Evolutionary conservation across 2,329 filamentous ascomycete genomes (phyloP), one percentile per base, ranked within the genome.

Genomic region (Colletotrichum endophyticum): DNA sequence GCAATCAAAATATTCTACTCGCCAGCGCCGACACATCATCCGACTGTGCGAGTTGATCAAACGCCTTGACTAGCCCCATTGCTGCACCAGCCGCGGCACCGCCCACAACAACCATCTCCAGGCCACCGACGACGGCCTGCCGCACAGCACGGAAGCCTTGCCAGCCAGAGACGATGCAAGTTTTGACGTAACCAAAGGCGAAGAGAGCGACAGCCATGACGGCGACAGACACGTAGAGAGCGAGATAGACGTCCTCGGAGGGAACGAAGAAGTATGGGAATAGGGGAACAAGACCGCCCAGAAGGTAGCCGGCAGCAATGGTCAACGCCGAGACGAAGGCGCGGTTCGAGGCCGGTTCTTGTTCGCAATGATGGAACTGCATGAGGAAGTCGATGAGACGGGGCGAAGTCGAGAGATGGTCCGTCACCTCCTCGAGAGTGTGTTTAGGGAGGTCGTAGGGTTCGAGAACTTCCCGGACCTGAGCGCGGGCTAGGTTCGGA

Each of bases 271-370:
- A 92, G 84, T 95, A 95, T 1, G 94, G 94, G 57, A 94, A 84
- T 80, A 95, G 88, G 16, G 94, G 93, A n/a, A 95, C 89, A 70
- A 95, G 86, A 0, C 94, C 94, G 25, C 94, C 94, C 27, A 95
- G 83, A 69, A 95, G 92, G 82, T 95, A 95, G 44, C 92, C 92
- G 19, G 92, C 80, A 0, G 93, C 92, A 80, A 95, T 93, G 11
- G 92, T 94, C 30, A 92, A 78, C 4, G 92, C 94, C 0, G 91
- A 93, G 61, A 91, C 83, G 83, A 88, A 82, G 80, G 91, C 83
- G 78, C 86, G 81, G 80, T 85, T 84, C 34, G 83, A 85, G 81
- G 84, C 84, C 78, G 82, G 85, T 79, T 88, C 85, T 76, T 88
- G 85, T 59, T 90, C 85, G 77, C 85, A 85, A 69, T 91, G 85